Percentiles rank a stretch among this genome's conserved stretches.
Evolutionary conservation across 352 stramenopile species (phyloP).

Genomic region (Globisporangium perplexum): DNA sequence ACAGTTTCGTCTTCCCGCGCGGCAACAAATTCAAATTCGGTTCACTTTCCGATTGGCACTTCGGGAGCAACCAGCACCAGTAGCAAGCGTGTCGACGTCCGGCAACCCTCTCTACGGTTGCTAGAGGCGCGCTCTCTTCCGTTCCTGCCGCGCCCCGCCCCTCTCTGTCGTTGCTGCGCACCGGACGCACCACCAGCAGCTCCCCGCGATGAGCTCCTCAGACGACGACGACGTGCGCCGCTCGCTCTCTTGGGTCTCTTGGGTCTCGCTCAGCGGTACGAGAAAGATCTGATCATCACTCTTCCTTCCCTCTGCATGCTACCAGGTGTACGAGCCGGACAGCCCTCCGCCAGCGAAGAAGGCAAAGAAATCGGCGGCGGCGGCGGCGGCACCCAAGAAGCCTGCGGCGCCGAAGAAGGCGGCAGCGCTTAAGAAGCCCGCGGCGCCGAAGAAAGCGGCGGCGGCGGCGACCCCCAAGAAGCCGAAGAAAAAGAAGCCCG

Average conservation of each 20-base stretch:
- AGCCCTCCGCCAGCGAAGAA: slow-evolving; percentile 8
- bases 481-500: slow-evolving; percentile 56
- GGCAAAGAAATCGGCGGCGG: slow-evolving; percentile 12
- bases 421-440: not conserved
- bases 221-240: slow-evolving; percentile 48
- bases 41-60: too few species aligned
- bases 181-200: too few species aligned
- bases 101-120: too few species aligned
- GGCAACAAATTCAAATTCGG: too few species aligned
- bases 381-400: slow-evolving; percentile 30
- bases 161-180: too few species aligned
- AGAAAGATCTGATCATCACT: not conserved
- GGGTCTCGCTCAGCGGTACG: slow-evolving; percentile 6
- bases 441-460: slow-evolving; percentile 10
- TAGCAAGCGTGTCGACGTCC: too few species aligned
- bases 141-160: too few species aligned
- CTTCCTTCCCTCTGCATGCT: too few species aligned
- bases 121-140: too few species aligned
- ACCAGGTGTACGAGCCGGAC: slow-evolving; percentile 16
- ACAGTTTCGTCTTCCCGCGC: too few species aligned
- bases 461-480: slow-evolving; percentile 29
- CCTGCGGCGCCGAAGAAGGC: slow-evolving; percentile 13
- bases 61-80: too few species aligned
- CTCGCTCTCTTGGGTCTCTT: too few species aligned
- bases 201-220: slow-evolving; percentile 34